phyloP scores from a whole-genome alignment of 2,329 filamentous ascomycete species.

The Beauveria rudraprayagi region DNA sequence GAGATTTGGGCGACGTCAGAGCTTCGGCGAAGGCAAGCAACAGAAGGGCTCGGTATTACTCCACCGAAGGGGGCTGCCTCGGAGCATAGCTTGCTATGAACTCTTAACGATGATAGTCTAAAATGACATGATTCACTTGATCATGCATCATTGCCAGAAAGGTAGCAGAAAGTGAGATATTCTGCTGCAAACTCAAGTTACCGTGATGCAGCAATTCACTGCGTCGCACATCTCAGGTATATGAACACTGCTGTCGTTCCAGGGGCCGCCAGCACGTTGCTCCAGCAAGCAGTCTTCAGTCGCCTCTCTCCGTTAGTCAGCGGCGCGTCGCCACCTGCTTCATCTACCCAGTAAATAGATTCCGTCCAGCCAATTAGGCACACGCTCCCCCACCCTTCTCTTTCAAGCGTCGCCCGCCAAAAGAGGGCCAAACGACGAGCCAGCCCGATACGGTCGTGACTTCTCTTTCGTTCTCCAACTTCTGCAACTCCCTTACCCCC shows the following conservation, averaged over 20 bases:
- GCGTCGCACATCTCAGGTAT: background rate
- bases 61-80: background rate
- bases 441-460: background rate
- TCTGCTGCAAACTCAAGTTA: background rate
- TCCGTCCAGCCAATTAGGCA: background rate
- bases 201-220: background rate
- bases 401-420: background rate
- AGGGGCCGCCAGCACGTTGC: background rate
- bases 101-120: no score
- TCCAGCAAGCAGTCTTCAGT: slow-evolving; percentile 1
- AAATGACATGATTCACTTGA: background rate
- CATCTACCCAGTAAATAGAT: background rate
- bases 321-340: background rate
- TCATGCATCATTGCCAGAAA: background rate
- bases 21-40: background rate
- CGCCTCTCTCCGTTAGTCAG: slow-evolving; percentile 1
- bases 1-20: background rate
- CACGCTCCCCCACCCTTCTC: slow-evolving; percentile 1
- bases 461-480: background rate
- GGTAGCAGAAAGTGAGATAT: background rate
- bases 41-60: background rate
- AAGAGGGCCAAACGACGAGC: slow-evolving; percentile 3
- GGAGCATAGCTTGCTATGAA: background rate
- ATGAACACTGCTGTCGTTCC: background rate
- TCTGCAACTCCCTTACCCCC: background rate